Conservation (phyloP, 129 eudicot genomes). For the Pittosporum tobira region DNA sequence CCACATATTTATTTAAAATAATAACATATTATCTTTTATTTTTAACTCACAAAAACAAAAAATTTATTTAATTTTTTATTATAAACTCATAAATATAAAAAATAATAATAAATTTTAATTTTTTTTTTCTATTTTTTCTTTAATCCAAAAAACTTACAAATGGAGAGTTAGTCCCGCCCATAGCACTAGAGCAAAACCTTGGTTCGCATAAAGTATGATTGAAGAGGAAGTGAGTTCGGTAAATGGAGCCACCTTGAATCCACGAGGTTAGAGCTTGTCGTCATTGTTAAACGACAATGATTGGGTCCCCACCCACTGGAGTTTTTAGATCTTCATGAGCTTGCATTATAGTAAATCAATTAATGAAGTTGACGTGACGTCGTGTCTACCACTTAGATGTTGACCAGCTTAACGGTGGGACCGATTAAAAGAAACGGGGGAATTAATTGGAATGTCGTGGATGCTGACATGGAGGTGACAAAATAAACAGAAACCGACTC, state of each 20-base stretch:
- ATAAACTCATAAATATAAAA: too few relatives aligned
- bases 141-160: too few relatives aligned
- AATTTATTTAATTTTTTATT: too few relatives aligned
- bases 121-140: too few relatives aligned
- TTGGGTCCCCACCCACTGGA: background rate
- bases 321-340: background rate
- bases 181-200: too few relatives aligned
- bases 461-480: conserved; percentile 24
- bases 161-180: too few relatives aligned
- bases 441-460: conserved; percentile 7
- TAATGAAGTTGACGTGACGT: background rate
- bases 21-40: too few relatives aligned
- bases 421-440: too few relatives aligned
- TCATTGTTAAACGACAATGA: background rate
- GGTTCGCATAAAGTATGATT: too few relatives aligned
- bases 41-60: too few relatives aligned
- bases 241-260: conserved; percentile 4
- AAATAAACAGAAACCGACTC: conserved; percentile 11
- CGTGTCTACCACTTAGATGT: conserved; percentile 12
- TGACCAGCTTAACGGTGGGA: conserved; percentile 39
- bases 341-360: background rate
- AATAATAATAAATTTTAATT: too few relatives aligned
- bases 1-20: too few relatives aligned
- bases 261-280: conserved; percentile 8
- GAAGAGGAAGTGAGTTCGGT: background rate